Conservation (phyloP, 2,329 filamentous ascomycete genomes). For the Eurotiales sp. region DNA sequence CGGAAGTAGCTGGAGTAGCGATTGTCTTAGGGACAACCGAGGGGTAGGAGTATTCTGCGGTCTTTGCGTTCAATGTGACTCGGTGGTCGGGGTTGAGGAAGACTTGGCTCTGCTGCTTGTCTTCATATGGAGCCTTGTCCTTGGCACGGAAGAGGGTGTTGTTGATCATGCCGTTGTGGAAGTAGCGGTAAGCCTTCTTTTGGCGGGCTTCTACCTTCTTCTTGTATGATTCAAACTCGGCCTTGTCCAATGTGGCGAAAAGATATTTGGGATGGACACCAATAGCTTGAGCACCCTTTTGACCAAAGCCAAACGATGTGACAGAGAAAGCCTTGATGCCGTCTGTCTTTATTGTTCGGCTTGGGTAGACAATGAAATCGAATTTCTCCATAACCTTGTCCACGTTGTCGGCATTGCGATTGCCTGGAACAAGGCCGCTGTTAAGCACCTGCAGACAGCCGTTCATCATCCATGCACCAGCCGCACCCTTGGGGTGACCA, state of each 20-base stretch:
- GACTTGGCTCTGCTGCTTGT: slow-evolving; percentile 79
- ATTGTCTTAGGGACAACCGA: slow-evolving; percentile 62
- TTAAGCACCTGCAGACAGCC: slow-evolving; percentile 94
- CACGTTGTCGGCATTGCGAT: slow-evolving; percentile 96
- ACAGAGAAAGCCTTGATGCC: slow-evolving; percentile 98
- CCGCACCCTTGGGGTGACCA: slow-evolving; percentile 97
- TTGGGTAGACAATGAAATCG: slow-evolving; percentile 96
- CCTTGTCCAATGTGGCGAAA: slow-evolving; percentile 86
- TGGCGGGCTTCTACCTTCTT: slow-evolving; percentile 86
- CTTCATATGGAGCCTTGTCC: slow-evolving; percentile 81
- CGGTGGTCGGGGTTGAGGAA: slow-evolving; percentile 93
- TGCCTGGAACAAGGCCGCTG: slow-evolving; percentile 88
- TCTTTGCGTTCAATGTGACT: slow-evolving; percentile 82
- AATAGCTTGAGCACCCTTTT: slow-evolving; percentile 97
- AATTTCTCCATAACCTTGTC: slow-evolving; percentile 96
- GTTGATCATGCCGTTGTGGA: slow-evolving; percentile 97
- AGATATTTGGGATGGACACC: slow-evolving; percentile 96
- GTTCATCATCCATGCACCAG: slow-evolving; percentile 99
- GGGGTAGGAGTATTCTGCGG: slow-evolving; percentile 71
- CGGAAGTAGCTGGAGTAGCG: slow-evolving; percentile 36
- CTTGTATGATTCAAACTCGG: slow-evolving; percentile 77
- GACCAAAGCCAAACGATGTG: slow-evolving; percentile 97
- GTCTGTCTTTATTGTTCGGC: slow-evolving; percentile 91
- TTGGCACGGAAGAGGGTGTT: slow-evolving; percentile 98
- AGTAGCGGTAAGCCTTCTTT: slow-evolving; percentile 98